Conservation (phyloP, 2,329 filamentous ascomycete species). For the Fusarium poae region DNA sequence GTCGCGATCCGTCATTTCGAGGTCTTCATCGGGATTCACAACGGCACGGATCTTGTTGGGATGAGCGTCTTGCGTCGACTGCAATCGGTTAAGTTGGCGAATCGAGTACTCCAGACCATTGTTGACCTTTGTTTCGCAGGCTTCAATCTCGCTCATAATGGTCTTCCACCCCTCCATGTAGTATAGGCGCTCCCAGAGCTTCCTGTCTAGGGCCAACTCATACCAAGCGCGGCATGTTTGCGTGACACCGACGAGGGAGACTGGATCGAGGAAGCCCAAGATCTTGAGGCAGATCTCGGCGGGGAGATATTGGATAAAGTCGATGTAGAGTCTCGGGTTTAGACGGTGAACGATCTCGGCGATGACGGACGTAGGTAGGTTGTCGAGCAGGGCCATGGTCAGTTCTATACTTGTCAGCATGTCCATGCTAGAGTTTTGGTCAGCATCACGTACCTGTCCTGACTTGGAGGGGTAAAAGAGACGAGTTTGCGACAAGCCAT, state of each 20-base stretch:
- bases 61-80: slow-evolving; percentile 62
- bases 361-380: slow-evolving; percentile 83
- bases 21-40: slow-evolving; percentile 63
- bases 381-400: slow-evolving; percentile 81
- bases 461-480: slow-evolving; percentile 62
- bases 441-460: slow-evolving; percentile 61
- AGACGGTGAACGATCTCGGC: slow-evolving; percentile 84
- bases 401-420: slow-evolving; percentile 69
- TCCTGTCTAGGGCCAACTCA: slow-evolving; percentile 81
- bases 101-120: slow-evolving; percentile 56
- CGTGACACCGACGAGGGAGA: slow-evolving; percentile 83
- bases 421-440: neutral
- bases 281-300: slow-evolving; percentile 92
- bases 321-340: slow-evolving; percentile 88
- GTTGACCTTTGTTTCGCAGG: slow-evolving; percentile 73
- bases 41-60: slow-evolving; percentile 68
- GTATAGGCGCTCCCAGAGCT: slow-evolving; percentile 88
- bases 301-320: slow-evolving; percentile 88
- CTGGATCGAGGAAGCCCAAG: slow-evolving; percentile 85
- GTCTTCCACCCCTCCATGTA: slow-evolving; percentile 87
- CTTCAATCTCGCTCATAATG: slow-evolving; percentile 72
- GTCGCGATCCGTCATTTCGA: slow-evolving; percentile 61
- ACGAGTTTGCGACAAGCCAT: slow-evolving; percentile 65
- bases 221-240: slow-evolving; percentile 87
- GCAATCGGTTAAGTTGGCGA: slow-evolving; percentile 58